Base-by-base conservation (phyloP, 805 yeast species). In the Zygosaccharomyces kombuchaensis region DNA sequence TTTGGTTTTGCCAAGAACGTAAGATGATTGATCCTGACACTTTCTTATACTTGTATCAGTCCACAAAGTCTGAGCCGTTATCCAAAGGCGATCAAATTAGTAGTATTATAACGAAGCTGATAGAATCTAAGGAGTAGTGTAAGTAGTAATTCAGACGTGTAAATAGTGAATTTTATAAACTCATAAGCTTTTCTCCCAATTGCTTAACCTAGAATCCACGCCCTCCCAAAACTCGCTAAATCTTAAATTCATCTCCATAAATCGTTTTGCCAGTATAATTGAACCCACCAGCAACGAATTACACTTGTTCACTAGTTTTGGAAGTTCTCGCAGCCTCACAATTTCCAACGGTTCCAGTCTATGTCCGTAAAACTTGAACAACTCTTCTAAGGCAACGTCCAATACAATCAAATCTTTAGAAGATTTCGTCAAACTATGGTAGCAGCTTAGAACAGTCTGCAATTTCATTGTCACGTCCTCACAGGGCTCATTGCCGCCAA, bases 11-110 rank as follows among this genome's bases (percentile, higher is more conserved):
- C 40, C 41, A 54, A 12, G 37, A 38, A 23, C 53, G 52, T 25
- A 54, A 43, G 26, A 55, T 56, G 61, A 45, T 58, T 13, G 58
- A 52, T 22, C 43, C 51, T 9, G 50, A 55, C 32, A 53, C 58
- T 13, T 56, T 51, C 38, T 14, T 59, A 7, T 60, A 51, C 44
- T 29, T 58, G 45, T 58, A 54, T 36, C 40, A 48, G 27, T 23
- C 22, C 26, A 48, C 51, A 34, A 38, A 40, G 23, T 42, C 43
- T 3, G 40, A 45, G 10, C 14, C 42, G 19, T 27, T 37, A 10
- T 44, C 38, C 25, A 39, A 38, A 12, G 48, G 45, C 7, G 42
- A 49, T 21, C 34, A 46, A 26, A 42, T 50, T 26, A 40, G 34
- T 29, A 38, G 35, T n/a, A 43, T 52, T 3, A 22, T 52, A 2